Conservation (phyloP, 169 alveolate species). For the Cryptosporidium meleagridis region DNA sequence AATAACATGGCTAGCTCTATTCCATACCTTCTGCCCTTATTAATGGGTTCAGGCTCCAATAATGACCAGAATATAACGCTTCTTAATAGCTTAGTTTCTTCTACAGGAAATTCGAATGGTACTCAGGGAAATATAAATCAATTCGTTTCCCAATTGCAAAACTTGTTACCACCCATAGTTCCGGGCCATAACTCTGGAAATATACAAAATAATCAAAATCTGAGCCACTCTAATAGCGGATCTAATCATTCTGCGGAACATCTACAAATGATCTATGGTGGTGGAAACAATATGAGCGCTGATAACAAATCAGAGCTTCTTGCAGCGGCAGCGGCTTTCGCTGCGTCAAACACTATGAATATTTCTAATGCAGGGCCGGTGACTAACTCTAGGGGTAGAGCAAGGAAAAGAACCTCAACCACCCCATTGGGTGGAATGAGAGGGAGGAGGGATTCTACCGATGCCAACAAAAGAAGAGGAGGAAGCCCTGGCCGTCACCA, state of each 20-base stretch:
- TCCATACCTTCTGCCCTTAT: constrained; percentile 47
- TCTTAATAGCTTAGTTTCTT: constrained; percentile 60
- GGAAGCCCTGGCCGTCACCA: constrained; percentile 75
- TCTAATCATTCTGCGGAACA: constrained; percentile 69
- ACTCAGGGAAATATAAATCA: constrained; percentile 52
- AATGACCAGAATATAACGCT: constrained; percentile 70
- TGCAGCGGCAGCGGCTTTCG: constrained; percentile 76
- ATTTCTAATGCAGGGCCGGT: constrained; percentile 44
- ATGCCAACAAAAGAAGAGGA: constrained; percentile 40
- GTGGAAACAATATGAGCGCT: constrained; percentile 53
- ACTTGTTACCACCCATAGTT: constrained; percentile 57
- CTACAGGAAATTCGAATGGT: constrained; percentile 43
- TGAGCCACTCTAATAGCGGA: constrained; percentile 27
- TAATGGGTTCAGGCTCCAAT: constrained; percentile 71
- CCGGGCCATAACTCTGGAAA: constrained; percentile 32
- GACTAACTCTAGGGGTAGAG: constrained; percentile 63
- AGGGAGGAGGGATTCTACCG: constrained; percentile 70
- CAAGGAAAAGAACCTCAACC: constrained; percentile 62
- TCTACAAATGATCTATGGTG: constrained; percentile 68
- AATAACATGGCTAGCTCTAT: constrained; percentile 40
- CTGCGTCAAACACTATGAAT: constrained; percentile 58
- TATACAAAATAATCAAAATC: constrained; percentile 40
- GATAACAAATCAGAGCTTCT: constrained; percentile 69
- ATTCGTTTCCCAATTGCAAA: constrained; percentile 64
- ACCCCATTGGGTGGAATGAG: constrained; percentile 72